Evolutionary conservation across 1,284 basidiomycete species (phyloP).

Genomic region (Irpex rosettiformis): DNA sequence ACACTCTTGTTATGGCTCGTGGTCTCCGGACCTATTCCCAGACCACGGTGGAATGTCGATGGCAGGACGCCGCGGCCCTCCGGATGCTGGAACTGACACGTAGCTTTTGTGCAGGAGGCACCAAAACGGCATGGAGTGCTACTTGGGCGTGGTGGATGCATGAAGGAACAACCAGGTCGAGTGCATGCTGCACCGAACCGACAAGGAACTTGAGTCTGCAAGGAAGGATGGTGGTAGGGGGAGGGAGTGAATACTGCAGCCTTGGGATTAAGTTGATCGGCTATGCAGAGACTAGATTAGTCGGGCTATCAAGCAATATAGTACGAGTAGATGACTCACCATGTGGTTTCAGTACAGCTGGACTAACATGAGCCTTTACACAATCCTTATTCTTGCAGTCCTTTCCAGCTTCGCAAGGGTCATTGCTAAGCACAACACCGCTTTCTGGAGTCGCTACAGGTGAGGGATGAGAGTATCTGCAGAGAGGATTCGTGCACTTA

Average conservation of each 20-base stretch:
- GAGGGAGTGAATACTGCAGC: constrained; percentile 23
- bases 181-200: constrained; percentile 76
- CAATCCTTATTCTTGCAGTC: constrained; percentile 90
- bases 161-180: constrained; percentile 69
- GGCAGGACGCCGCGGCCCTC: constrained; percentile 72
- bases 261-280: constrained; percentile 39
- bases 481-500: constrained; percentile 86
- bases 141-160: constrained; percentile 49
- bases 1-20: constrained; percentile 61
- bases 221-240: constrained; percentile 22
- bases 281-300: constrained; percentile 13
- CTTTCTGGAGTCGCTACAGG: constrained; percentile 89
- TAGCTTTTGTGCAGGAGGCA: constrained; percentile 70
- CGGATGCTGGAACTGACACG: constrained; percentile 77
- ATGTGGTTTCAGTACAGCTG: constrained; percentile 65
- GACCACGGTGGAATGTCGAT: constrained; percentile 70
- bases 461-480: constrained; percentile 87
- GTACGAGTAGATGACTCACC: too few relatives aligned
- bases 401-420: constrained; percentile 82
- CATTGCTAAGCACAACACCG: constrained; percentile 90
- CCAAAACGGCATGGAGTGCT: constrained; percentile 69
- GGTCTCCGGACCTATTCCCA: constrained; percentile 52
- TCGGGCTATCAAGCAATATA: too few relatives aligned
- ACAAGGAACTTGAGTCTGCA: constrained; percentile 47
- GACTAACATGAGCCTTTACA: constrained; percentile 84